A percentile compares a stretch with the other conserved stretches of the same genome.
Conservation (phyloP, 495 filamentous ascomycete species). For the Diplogelasinospora grovesii region DNA sequence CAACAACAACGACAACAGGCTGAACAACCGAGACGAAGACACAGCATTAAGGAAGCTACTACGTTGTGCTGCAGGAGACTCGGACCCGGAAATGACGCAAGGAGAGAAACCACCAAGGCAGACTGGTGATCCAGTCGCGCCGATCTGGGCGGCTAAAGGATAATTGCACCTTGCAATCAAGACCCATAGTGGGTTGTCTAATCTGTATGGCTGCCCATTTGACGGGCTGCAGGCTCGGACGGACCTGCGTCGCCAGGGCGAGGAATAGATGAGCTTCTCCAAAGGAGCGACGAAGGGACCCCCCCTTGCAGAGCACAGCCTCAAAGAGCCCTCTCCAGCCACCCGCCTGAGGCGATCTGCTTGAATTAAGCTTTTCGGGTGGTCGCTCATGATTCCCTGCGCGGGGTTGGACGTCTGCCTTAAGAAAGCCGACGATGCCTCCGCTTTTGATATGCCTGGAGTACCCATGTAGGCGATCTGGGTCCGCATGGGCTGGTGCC, state of each 20-base stretch:
- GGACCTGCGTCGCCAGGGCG: not conserved
- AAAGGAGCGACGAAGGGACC: too few relatives aligned
- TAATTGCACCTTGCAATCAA: conserved; percentile 17
- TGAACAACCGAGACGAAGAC: too few relatives aligned
- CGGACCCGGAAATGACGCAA: not conserved
- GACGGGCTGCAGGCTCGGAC: conserved; percentile 5
- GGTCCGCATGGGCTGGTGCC: not conserved
- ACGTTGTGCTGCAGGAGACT: too few relatives aligned
- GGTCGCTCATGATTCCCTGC: conserved; percentile 4
- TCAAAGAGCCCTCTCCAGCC: conserved; percentile 8
- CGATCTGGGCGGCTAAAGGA: conserved; percentile 8
- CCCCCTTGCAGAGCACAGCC: conserved; percentile 3
- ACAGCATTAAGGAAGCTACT: too few relatives aligned
- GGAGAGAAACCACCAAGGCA: not conserved
- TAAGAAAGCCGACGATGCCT: not conserved
- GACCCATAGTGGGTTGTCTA: conserved; percentile 8
- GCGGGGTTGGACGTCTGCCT: not conserved
- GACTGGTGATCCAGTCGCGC: not conserved
- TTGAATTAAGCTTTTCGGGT: conserved; percentile 14
- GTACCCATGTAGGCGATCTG: too few relatives aligned
- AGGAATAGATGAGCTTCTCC: too few relatives aligned
- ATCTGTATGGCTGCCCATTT: conserved; percentile 5
- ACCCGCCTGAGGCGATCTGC: not conserved
- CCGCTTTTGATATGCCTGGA: not conserved
- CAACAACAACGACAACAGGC: too few relatives aligned